Evolutionary conservation across 805 yeast species (phyloP).

Genomic region (Cyberlindnera maritima): DNA sequence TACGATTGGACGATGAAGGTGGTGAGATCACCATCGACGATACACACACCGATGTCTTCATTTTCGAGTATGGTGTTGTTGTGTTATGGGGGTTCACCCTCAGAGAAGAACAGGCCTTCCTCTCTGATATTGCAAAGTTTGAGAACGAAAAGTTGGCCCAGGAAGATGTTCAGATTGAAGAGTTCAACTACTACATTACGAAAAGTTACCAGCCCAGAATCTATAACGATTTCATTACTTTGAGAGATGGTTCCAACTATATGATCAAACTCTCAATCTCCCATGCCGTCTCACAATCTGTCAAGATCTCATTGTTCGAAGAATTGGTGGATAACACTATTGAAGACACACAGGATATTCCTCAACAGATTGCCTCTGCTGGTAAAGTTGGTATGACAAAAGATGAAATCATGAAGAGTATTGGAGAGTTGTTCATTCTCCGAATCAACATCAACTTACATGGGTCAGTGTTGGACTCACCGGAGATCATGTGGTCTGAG

Average conservation of each 20-base stretch:
- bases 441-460: slow-evolving; percentile 79
- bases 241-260: slow-evolving; percentile 84
- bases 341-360: slow-evolving; percentile 95
- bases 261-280: slow-evolving; percentile 91
- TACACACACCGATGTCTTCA: slow-evolving; percentile 71
- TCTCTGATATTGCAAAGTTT: slow-evolving; percentile 83
- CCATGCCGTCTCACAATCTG: slow-evolving; percentile 94
- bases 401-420: slow-evolving; percentile 94
- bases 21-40: slow-evolving; percentile 90
- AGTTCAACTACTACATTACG: slow-evolving; percentile 92
- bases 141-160: slow-evolving; percentile 88
- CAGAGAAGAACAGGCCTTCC: slow-evolving; percentile 77
- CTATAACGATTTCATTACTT: slow-evolving; percentile 91
- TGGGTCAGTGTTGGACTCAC: slow-evolving; percentile 90
- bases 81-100: slow-evolving; percentile 94
- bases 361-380: slow-evolving; percentile 89
- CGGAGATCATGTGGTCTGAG: slow-evolving; percentile 98
- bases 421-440: slow-evolving; percentile 91
- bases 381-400: slow-evolving; percentile 95
- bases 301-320: slow-evolving; percentile 91
- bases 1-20: slow-evolving; percentile 87
- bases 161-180: slow-evolving; percentile 92
- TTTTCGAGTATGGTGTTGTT: slow-evolving; percentile 96
- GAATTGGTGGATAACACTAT: slow-evolving; percentile 95
- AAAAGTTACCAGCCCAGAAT: slow-evolving; percentile 92